Conservation (phyloP, 208 protist species). For the Wallacemonas sp. region DNA sequence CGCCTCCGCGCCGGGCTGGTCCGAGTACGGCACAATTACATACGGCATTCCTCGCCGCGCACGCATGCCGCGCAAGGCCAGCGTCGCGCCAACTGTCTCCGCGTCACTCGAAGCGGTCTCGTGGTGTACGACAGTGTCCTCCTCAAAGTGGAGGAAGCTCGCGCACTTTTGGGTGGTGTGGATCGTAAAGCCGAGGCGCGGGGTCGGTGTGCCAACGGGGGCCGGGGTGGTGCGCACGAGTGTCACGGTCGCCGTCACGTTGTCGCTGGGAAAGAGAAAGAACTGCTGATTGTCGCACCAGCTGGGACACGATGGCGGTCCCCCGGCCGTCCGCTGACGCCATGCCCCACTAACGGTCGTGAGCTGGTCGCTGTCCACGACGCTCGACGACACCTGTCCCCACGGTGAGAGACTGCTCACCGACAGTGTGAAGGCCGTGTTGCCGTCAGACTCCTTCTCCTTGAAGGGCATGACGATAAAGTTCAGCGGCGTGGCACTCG, state of each 20-base stretch:
- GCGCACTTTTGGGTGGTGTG: conserved; percentile 50
- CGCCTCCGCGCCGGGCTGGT: conserved; percentile 13
- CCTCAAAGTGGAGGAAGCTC: conserved; percentile 75
- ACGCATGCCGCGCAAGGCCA: conserved; percentile 64
- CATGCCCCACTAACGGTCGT: conserved; percentile 49
- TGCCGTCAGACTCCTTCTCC: conserved; percentile 24
- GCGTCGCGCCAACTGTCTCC: conserved; percentile 33
- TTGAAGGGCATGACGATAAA: conserved; percentile 49
- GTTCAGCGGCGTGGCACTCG: conserved; percentile 16
- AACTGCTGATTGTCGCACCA: conserved; percentile 91
- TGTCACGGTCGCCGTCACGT: conserved; percentile 60
- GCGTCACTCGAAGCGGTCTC: conserved; percentile 13
- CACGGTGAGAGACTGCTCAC: conserved; percentile 21
- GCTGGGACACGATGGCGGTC: conserved; percentile 41
- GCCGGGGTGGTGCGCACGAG: conserved; percentile 24
- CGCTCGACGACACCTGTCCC: neutral
- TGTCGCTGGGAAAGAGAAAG: conserved; percentile 72
- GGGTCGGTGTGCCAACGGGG: neutral
- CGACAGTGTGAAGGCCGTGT: conserved; percentile 38
- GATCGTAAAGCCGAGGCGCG: conserved; percentile 75
- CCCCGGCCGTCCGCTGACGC: conserved; percentile 43
- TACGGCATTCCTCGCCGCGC: conserved; percentile 85
- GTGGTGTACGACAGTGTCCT: conserved; percentile 45
- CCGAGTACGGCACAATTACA: conserved; percentile 77
- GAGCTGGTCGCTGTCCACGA: conserved; percentile 5